phyloP scores from a whole-genome alignment of 768 basidiomycete genomes.

The Hemileccinum rubropunctum region DNA sequence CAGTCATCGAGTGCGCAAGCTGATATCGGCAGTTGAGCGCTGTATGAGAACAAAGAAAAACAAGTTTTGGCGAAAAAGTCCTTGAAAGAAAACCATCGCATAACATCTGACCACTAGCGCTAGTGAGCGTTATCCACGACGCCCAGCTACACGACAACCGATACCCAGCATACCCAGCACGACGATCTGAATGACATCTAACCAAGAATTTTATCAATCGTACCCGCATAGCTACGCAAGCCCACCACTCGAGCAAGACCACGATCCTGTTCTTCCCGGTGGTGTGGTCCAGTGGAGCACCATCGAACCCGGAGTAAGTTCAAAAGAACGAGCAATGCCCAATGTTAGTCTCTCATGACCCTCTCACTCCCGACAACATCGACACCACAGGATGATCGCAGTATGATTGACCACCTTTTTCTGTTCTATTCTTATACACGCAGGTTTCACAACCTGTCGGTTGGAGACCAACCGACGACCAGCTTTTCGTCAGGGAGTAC shows the following conservation, averaged over 20 bases:
- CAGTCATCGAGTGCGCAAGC: background rate
- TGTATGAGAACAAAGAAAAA: conserved; percentile 2
- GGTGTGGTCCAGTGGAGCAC: conserved; percentile 25
- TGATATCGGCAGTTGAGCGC: conserved; percentile 2
- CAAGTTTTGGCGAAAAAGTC: background rate
- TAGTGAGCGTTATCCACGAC: conserved; percentile 1
- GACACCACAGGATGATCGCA: conserved; percentile 20
- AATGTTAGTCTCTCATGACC: conserved; percentile 30
- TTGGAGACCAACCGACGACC: conserved; percentile 63
- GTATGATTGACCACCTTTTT: conserved; percentile 25
- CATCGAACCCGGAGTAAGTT: conserved; percentile 17
- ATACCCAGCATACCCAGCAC: conserved; percentile 23
- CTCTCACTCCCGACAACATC: conserved; percentile 7
- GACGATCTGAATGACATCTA: conserved; percentile 22
- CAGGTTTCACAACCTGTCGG: conserved; percentile 72
- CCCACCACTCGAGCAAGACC: conserved; percentile 25
- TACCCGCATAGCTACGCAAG: conserved; percentile 13
- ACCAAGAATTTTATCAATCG: conserved; percentile 22
- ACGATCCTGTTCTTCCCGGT: conserved; percentile 27
- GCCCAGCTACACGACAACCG: conserved; percentile 1
- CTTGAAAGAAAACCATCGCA: background rate
- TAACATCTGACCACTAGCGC: conserved; percentile 10
- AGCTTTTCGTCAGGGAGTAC: conserved; percentile 59
- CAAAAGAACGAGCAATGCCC: conserved; percentile 30
- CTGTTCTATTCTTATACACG: conserved; percentile 9